These are phyloP conservation scores for Nothophaeocryptopus gaeumannii DNA, from an alignment of 2,329 filamentous ascomycete species.

Conservation along the genomic window DNA sequence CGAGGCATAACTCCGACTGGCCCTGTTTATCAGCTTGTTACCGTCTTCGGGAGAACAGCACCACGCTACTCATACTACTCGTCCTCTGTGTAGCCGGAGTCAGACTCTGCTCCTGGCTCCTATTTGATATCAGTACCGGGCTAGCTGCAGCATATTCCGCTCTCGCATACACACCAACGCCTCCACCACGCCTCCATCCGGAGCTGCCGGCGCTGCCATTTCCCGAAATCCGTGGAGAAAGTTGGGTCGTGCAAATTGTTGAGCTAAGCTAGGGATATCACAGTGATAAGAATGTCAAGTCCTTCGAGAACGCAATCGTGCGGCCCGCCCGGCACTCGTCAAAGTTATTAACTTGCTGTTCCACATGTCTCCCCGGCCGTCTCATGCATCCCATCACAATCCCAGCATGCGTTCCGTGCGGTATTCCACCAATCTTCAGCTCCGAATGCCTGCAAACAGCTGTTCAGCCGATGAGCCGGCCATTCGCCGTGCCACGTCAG, in stretches of 20 bases:
- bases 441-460: too few relatives aligned
- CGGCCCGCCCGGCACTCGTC: too few relatives aligned
- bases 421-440: too few relatives aligned
- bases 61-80: not conserved
- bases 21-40: not conserved
- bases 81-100: slow-evolving; percentile 2
- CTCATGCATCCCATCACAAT: too few relatives aligned
- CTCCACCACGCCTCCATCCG: not conserved
- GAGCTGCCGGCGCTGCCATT: not conserved
- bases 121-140: not conserved
- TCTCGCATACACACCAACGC: not conserved
- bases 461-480: not conserved
- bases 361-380: too few relatives aligned
- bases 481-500: not conserved
- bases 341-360: too few relatives aligned
- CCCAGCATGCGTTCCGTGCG: too few relatives aligned
- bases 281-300: too few relatives aligned
- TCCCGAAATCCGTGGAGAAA: not conserved
- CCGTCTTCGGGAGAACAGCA: too few relatives aligned
- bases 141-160: not conserved
- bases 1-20: slow-evolving; percentile 2
- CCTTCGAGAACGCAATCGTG: too few relatives aligned
- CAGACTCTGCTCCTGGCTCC: not conserved
- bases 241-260: not conserved
- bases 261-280: too few relatives aligned